Evolutionary conservation across 1,284 basidiomycete genomes (phyloP), one percentile per base, ranked within the genome.

Genomic region (Rhodotorula glutinis): DNA sequence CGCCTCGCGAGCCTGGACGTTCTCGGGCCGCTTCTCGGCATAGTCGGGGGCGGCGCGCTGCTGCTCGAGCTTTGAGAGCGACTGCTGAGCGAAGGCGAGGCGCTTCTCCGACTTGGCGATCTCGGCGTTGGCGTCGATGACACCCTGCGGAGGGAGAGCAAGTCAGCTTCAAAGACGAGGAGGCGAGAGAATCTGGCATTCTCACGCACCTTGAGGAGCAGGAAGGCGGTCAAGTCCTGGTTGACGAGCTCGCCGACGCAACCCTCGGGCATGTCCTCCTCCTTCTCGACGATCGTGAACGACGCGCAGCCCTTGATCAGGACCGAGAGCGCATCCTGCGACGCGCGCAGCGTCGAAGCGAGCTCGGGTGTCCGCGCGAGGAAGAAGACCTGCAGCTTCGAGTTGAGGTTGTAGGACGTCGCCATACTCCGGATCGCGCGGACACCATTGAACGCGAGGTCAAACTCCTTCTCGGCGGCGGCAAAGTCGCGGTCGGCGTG

Each of bases 331-430:
- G 67, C 66, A 19, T 66, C 58, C 9, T 58, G 25, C 19, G 70
- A 61, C 25, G 59, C 46, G 4, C 51, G 57, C 46, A 72, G 66
- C 2, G 65, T 60, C 16, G 53, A 17, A 17, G 70, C 72, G 63
- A 72, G 67, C 4, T 44, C 51, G 27, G 72, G 58, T 46, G 57
- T 65, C 51, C 67, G 64, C 33, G 70, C 72, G 59, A 91, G 87
- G 71, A 98, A 81, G 79, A 88, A 92, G 66, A 94, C 92, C 78
- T 93, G 89, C 49, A 95, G 88, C 76, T 96, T 90, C 47, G 83
- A 88, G 74, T 92, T 90, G 55, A 99, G 79, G 79, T 89, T 91
- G 80, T 97, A 98, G n/a, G 89, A 88, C 4, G 90, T 89, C 23
- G 91, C 88, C 56, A 98, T 83, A 0, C 91, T 94, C 46, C 96